Conservation (phyloP, 306 rosid species). For the Albizia julibrissin region DNA sequence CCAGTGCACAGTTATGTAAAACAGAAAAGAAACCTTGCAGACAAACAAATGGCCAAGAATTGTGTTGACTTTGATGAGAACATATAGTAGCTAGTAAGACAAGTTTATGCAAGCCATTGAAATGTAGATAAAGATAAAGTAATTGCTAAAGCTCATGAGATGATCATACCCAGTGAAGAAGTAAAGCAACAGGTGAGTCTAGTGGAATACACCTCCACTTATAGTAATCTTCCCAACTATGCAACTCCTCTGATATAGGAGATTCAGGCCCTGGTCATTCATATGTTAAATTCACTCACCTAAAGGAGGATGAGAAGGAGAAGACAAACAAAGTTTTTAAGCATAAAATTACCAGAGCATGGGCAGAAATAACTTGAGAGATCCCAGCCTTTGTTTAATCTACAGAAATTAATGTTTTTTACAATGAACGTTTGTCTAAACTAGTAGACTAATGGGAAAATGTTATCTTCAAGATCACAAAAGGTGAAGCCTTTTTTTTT, state of each 20-base stretch:
- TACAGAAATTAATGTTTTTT: constrained; percentile 37
- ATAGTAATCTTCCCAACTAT: constrained; percentile 77
- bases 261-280: constrained; percentile 62
- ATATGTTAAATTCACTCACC: constrained; percentile 33
- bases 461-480: not conserved
- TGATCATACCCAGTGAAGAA: constrained; percentile 86
- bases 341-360: constrained; percentile 65
- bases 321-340: constrained; percentile 14
- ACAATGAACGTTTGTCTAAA: constrained; percentile 22
- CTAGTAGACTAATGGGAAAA: not conserved
- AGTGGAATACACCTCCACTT: constrained; percentile 82
- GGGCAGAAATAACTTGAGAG: constrained; percentile 62
- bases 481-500: not conserved
- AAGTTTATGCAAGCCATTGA: constrained; percentile 15
- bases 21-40: not conserved
- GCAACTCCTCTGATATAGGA: constrained; percentile 46
- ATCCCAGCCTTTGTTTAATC: constrained; percentile 66
- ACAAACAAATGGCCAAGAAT: not conserved
- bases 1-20: not conserved
- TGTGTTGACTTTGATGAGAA: not conserved
- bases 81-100: not conserved
- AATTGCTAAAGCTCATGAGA: constrained; percentile 11
- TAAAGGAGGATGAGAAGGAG: constrained; percentile 12
- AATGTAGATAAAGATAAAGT: constrained; percentile 21
- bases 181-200: constrained; percentile 77